Base-by-base conservation (phyloP, 2,329 filamentous ascomycete species). In the Fusarium subglutinans region DNA sequence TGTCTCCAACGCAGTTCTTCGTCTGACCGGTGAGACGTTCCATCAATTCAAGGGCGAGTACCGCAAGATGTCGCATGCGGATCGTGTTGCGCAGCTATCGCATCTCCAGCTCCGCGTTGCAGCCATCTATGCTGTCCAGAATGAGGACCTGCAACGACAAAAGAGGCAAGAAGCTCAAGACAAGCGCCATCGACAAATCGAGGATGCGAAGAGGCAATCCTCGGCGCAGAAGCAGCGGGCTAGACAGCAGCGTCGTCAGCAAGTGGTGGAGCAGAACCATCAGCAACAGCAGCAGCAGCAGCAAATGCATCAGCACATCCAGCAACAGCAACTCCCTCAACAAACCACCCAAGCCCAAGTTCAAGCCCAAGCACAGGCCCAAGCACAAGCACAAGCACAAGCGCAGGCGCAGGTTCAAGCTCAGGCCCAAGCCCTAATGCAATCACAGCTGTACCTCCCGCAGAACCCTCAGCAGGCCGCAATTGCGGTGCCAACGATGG, bases 71-170 rank as follows among this genome's bases (percentile, higher is more conserved):
- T 76, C 82, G 12, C 82, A 83, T 43, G 76, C 82, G 3, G 83
- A 86, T 14, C 81, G 84, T 11, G 66, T 85, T 7, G 80, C 80
- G 24, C 79, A 80, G 15, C 76, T 85, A 3, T 82, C 84, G 10
- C 82, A 84, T 64, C 69, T 85, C 24, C 84, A 85, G 64, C 79
- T 86, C 18, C 78, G 84, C 20, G 80, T 86, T 28, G 84, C 84
- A 13, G 84, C 84, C 50, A 84, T 86, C 18, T 86, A 85, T 59
- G 84, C 84, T 17, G 79, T 86, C 5, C 83, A 86, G 54, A 86
- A 85, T 67, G 84, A 86, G 68, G 84, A 85, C 45, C 69, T 82
- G 55, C 84, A 85, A 70, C 80, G 84, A 17, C 81, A 83, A 56
- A 78, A 79, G 58, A 79, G 84, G 24, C 81, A 82, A 55, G 82